Evolutionary conservation across 73 alveolate species (phyloP).

Genomic region (Stentor coeruleus): DNA sequence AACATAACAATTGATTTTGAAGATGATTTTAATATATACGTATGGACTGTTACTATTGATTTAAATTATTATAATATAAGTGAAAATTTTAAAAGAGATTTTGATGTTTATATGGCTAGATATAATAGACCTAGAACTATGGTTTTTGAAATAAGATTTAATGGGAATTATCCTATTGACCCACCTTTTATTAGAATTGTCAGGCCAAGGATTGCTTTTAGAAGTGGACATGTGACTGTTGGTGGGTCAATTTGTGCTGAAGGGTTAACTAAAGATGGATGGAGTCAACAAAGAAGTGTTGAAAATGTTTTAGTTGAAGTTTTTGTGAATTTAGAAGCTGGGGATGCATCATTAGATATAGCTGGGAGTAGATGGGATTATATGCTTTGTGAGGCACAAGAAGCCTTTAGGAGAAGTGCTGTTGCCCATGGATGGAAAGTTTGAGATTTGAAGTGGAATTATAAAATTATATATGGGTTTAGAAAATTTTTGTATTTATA

Average conservation of each 20-base stretch:
- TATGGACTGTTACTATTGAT: neutral
- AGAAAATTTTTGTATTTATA: too few relatives aligned
- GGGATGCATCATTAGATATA: slow-evolving; percentile 48
- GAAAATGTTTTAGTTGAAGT: slow-evolving; percentile 52
- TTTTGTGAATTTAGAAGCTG: slow-evolving; percentile 32
- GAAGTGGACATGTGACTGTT: slow-evolving; percentile 60
- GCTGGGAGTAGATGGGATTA: slow-evolving; percentile 28
- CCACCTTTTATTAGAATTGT: slow-evolving; percentile 60
- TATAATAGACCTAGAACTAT: neutral
- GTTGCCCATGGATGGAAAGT: slow-evolving; percentile 57
- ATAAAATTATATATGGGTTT: too few relatives aligned
- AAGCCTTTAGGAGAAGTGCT: slow-evolving; percentile 58
- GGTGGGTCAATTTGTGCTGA: slow-evolving; percentile 62
- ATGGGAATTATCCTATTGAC: slow-evolving; percentile 32
- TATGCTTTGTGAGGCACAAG: slow-evolving; percentile 41
- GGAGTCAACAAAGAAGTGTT: slow-evolving; percentile 47
- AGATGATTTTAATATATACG: neutral
- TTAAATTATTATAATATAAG: neutral
- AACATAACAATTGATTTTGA: neutral
- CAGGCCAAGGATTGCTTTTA: slow-evolving; percentile 48
- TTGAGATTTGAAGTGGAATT: too few relatives aligned
- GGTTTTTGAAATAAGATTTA: slow-evolving; percentile 37
- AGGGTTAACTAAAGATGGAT: slow-evolving; percentile 53
- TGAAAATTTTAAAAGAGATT: neutral
- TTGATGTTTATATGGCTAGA: neutral